phyloP scores from a whole-genome alignment of 371 early-diverging fungal genomes.

The Lichtheimia ramosa region DNA sequence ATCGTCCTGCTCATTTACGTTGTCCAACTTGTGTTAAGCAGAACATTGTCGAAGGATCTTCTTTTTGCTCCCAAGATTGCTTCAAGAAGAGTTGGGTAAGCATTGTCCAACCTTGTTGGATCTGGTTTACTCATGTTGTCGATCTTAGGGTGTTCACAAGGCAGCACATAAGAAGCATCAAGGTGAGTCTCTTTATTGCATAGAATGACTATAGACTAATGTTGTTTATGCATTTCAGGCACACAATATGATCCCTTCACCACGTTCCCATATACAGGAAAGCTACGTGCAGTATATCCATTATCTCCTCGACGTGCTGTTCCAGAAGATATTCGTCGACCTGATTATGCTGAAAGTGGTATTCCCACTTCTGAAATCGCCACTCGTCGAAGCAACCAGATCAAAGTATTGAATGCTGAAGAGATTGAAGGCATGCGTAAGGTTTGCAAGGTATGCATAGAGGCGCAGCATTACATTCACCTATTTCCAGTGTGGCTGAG shows the following conservation, averaged over 20 bases:
- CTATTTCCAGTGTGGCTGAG: not conserved
- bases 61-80: conserved; percentile 89
- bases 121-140: not conserved
- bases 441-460: conserved; percentile 69
- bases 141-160: conserved; percentile 56
- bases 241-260: conserved; percentile 82
- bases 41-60: conserved; percentile 56
- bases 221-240: conserved; percentile 1
- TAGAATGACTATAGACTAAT: conserved; percentile 2
- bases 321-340: conserved; percentile 72
- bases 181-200: conserved; percentile 19
- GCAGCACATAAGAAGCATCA: conserved; percentile 19
- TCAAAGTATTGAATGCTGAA: conserved; percentile 62
- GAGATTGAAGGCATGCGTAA: conserved; percentile 81
- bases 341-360: conserved; percentile 84
- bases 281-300: conserved; percentile 85
- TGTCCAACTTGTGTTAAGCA: conserved; percentile 92
- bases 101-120: not conserved
- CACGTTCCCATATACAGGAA: conserved; percentile 76
- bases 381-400: conserved; percentile 55
- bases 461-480: too few species aligned
- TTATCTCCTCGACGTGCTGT: conserved; percentile 75
- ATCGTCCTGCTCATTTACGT: conserved; percentile 74
- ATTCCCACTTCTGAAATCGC: conserved; percentile 71
- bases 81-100: conserved; percentile 83